Evolutionary conservation across 2,329 filamentous ascomycete genomes (phyloP).

Genomic region (Sclerotinia nivalis): DNA sequence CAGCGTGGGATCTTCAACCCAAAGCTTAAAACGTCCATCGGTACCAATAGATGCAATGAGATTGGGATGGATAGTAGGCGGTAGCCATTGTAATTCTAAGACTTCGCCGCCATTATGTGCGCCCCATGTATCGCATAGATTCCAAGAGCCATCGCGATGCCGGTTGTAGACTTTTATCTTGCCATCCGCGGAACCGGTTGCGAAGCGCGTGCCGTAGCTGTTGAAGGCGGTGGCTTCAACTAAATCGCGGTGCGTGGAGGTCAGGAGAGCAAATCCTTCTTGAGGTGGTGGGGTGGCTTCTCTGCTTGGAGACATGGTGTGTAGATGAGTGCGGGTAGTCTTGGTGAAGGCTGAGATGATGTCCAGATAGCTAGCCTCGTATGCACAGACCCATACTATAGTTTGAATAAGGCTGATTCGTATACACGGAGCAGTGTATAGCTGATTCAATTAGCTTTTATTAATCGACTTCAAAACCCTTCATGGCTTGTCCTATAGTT

Average conservation of each 20-base stretch:
- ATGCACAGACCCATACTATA: neutral
- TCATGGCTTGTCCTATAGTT: no score
- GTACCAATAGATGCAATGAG: constrained; percentile 85
- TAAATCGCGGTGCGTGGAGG: constrained; percentile 68
- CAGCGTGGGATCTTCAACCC: constrained; percentile 86
- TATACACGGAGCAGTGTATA: neutral
- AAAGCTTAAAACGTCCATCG: constrained; percentile 87
- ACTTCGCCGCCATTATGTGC: constrained; percentile 90
- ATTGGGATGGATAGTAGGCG: constrained; percentile 81
- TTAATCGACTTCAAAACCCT: neutral
- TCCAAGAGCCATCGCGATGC: constrained; percentile 75
- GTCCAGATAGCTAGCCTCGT: constrained; percentile 1
- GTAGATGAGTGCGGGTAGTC: neutral
- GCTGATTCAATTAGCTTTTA: neutral
- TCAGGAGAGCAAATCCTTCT: constrained; percentile 52
- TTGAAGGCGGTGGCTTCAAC: constrained; percentile 72
- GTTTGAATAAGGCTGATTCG: neutral
- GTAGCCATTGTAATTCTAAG: constrained; percentile 91
- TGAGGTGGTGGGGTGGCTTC: constrained; percentile 28
- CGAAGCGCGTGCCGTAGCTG: constrained; percentile 86
- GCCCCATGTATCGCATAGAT: constrained; percentile 81
- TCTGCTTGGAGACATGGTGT: constrained; percentile 29
- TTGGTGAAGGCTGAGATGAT: constrained; percentile 9
- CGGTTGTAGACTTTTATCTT: constrained; percentile 89
- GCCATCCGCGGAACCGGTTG: constrained; percentile 88